phyloP scores from a whole-genome alignment of 345 rosid genomes.

The Salix viminalis region DNA sequence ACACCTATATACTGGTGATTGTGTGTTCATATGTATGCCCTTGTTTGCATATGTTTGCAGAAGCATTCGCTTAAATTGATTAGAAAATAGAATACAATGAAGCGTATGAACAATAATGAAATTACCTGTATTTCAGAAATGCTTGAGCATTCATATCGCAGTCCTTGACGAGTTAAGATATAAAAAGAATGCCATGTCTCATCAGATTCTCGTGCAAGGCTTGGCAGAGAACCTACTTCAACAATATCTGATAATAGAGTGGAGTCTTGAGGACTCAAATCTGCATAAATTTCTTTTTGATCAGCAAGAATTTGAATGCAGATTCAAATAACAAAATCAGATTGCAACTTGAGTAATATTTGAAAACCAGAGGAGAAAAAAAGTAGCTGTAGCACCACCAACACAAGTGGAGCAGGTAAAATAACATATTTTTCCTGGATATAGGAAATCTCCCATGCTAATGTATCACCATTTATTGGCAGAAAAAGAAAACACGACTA shows the following conservation, averaged over 20 bases:
- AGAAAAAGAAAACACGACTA: neutral
- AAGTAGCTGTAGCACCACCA: neutral
- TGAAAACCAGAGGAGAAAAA: neutral
- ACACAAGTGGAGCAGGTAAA: neutral
- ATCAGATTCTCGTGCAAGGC: slow-evolving; percentile 60
- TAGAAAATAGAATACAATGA: neutral
- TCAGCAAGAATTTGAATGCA: neutral
- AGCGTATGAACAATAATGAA: neutral
- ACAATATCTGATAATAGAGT: slow-evolving; percentile 72
- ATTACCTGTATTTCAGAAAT: slow-evolving; percentile 65
- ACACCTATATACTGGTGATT: neutral
- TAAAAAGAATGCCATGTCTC: slow-evolving; percentile 57
- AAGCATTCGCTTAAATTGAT: neutral
- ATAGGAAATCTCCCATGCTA: neutral
- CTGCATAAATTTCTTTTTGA: slow-evolving; percentile 38
- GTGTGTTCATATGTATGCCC: neutral
- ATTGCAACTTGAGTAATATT: neutral
- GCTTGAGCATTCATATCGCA: slow-evolving; percentile 78
- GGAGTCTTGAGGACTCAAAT: slow-evolving; percentile 94
- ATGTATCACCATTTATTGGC: neutral
- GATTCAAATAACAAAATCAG: neutral
- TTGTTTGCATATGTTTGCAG: neutral
- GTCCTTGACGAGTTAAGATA: slow-evolving; percentile 69
- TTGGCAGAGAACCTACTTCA: slow-evolving; percentile 66
- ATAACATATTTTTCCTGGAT: neutral